A percentile compares a stretch with the other conserved stretches of the same genome.
Conservation (phyloP, 2,329 filamentous ascomycete genomes). For the Pezizomycotina sp. region DNA sequence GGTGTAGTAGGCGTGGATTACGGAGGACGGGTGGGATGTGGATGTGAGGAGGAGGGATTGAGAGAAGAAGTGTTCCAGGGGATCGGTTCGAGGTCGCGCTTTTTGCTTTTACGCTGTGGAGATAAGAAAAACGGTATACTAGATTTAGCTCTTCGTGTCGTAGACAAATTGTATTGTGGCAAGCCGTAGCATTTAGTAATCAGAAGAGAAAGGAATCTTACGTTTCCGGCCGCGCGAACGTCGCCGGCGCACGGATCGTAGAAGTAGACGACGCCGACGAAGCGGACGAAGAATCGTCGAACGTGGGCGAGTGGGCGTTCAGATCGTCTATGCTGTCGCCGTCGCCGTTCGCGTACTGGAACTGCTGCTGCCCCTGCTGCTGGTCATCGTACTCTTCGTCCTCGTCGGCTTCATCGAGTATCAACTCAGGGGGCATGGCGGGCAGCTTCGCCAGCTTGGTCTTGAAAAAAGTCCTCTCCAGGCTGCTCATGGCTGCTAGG, state of each 20-base stretch:
- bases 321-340: constrained; percentile 28
- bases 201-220: constrained; percentile 30
- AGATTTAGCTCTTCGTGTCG: constrained; percentile 25
- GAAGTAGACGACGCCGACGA: constrained; percentile 87
- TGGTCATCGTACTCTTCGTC: constrained; percentile 37
- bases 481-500: constrained; percentile 49
- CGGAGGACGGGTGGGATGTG: constrained; percentile 28
- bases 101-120: constrained; percentile 33
- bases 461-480: constrained; percentile 64
- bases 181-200: constrained; percentile 8
- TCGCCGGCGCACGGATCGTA: constrained; percentile 68
- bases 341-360: constrained; percentile 31
- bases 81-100: constrained; percentile 46
- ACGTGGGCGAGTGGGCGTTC: constrained; percentile 33
- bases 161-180: not conserved
- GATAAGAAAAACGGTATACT: constrained; percentile 12
- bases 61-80: constrained; percentile 86
- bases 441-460: constrained; percentile 49
- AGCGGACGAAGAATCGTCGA: constrained; percentile 52
- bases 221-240: constrained; percentile 57
- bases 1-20: constrained; percentile 74
- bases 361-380: constrained; percentile 37
- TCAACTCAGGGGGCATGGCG: constrained; percentile 36
- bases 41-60: constrained; percentile 62
- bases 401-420: constrained; percentile 20